These are phyloP conservation scores for Penicillium turbatum DNA, from an alignment of 495 filamentous ascomycete species.

Conservation along the genomic window DNA sequence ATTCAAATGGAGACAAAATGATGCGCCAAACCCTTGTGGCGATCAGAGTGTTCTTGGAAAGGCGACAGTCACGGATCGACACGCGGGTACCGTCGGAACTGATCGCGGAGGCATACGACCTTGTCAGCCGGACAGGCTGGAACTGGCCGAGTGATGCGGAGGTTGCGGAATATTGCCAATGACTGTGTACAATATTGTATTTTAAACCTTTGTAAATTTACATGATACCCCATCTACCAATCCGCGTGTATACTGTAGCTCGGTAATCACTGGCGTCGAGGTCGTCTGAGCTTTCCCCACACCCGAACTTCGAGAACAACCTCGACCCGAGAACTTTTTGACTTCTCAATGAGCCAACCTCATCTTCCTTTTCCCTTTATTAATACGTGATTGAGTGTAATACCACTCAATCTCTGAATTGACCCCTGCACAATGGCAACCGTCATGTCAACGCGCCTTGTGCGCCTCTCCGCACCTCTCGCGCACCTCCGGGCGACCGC, in stretches of 20 bases:
- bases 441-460: conserved; percentile 33
- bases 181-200: conserved; percentile 22
- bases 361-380: neutral
- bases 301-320: conserved; percentile 14
- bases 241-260: neutral
- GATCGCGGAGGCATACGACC: conserved; percentile 36
- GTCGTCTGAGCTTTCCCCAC: conserved; percentile 23
- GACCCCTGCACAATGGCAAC: conserved; percentile 13
- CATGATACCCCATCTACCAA: conserved; percentile 11
- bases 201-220: conserved; percentile 22
- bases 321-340: conserved; percentile 4
- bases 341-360: neutral
- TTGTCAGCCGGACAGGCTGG: conserved; percentile 47
- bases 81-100: conserved; percentile 22
- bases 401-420: neutral
- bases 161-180: conserved; percentile 41
- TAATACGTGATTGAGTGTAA: neutral
- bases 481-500: conserved; percentile 18
- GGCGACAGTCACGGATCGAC: conserved; percentile 14
- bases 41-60: conserved; percentile 51
- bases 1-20: conserved; percentile 38
- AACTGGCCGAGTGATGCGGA: conserved; percentile 54
- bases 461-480: conserved; percentile 21
- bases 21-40: conserved; percentile 50
- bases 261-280: conserved; percentile 23